Conservation (phyloP, 257 asterid genomes). For the Euphrasia confusa region DNA sequence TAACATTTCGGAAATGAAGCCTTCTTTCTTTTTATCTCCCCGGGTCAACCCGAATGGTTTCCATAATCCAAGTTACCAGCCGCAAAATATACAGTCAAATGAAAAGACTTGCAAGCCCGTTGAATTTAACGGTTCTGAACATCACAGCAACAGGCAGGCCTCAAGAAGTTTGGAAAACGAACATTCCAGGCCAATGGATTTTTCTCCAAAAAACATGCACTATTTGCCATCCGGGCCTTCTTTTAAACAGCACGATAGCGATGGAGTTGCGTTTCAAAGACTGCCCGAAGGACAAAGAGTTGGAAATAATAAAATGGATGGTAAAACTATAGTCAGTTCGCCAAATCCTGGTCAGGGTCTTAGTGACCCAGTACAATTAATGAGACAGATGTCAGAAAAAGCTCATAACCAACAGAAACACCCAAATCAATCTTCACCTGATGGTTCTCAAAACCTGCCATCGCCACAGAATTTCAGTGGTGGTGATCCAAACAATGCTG, state of each 20-base stretch:
- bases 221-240: constrained; percentile 49
- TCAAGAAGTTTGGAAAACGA: constrained; percentile 42
- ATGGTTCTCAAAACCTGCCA: constrained; percentile 28
- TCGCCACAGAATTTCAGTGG: constrained; percentile 32
- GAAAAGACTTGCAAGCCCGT: constrained; percentile 45
- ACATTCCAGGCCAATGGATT: constrained; percentile 39
- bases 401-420: constrained; percentile 53
- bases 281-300: constrained; percentile 41
- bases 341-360: constrained; percentile 55
- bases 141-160: constrained; percentile 34
- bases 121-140: constrained; percentile 45
- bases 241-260: constrained; percentile 41
- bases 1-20: constrained; percentile 34
- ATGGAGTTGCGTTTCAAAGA: constrained; percentile 39
- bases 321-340: constrained; percentile 25
- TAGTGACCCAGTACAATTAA: constrained; percentile 66
- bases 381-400: constrained; percentile 61
- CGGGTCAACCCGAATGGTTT: constrained; percentile 33
- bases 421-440: constrained; percentile 19
- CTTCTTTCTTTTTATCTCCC: constrained; percentile 46
- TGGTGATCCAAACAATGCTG: constrained; percentile 52
- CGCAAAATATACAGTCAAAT: constrained; percentile 51
- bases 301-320: constrained; percentile 28
- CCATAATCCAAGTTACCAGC: constrained; percentile 39
- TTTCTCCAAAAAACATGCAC: constrained; percentile 37